phyloP scores from a whole-genome alignment of 805 yeast species.

The Sungouiozyma ichnusensis region DNA sequence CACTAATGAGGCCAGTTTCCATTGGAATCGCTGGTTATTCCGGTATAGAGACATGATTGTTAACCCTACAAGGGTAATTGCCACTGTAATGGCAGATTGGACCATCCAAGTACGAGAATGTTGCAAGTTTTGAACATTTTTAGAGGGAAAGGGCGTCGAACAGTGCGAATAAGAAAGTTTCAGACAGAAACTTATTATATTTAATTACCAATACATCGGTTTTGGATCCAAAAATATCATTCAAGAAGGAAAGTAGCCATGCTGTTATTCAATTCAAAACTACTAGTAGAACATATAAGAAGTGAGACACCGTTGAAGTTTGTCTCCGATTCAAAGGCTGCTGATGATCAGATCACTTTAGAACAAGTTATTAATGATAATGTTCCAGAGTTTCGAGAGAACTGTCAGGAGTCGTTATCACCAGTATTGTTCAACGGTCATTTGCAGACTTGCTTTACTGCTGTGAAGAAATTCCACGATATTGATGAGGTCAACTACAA shows the following conservation, averaged over 20 bases:
- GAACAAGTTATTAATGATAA: slow-evolving; percentile 25
- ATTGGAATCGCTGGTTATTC: neutral
- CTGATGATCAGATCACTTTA: slow-evolving; percentile 8
- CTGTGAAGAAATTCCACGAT: slow-evolving; percentile 35
- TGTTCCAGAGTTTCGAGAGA: slow-evolving; percentile 37
- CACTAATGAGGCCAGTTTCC: neutral
- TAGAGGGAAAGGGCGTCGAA: no score
- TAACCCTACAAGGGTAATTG: neutral
- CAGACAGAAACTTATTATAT: no score
- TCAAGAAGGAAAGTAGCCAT: neutral
- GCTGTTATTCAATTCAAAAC: neutral
- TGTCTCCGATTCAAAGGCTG: neutral
- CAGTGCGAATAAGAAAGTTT: no score
- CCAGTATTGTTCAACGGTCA: slow-evolving; percentile 57
- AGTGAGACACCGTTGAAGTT: slow-evolving; percentile 1
- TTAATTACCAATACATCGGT: neutral
- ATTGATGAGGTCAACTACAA: slow-evolving; percentile 52
- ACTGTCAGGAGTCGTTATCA: slow-evolving; percentile 39
- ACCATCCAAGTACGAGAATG: neutral
- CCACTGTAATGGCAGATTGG: neutral
- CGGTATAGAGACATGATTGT: neutral
- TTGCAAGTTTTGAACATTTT: neutral
- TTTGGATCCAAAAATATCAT: neutral
- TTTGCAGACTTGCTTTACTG: slow-evolving; percentile 59
- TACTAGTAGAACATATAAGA: slow-evolving; percentile 5